These are phyloP conservation scores for Coelastrella sp. DNA, from an alignment of 139 green algal genomes.

Conservation along the genomic window DNA sequence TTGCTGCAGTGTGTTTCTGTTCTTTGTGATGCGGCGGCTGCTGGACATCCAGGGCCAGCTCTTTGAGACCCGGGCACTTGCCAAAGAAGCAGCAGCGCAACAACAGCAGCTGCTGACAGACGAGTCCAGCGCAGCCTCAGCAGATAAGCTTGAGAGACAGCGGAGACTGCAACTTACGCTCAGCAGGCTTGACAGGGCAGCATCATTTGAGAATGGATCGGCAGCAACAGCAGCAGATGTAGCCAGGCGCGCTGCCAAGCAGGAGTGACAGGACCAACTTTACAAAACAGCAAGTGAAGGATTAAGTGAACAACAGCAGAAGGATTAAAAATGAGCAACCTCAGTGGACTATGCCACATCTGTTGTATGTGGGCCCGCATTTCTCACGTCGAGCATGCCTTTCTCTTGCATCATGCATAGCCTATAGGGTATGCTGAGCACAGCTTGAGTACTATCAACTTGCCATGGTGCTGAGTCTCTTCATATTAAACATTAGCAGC, in stretches of 20 bases:
- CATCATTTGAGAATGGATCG: not conserved
- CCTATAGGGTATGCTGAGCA: no score
- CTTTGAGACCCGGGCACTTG: conserved; percentile 16
- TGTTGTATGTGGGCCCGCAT: no score
- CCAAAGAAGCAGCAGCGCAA: conserved; percentile 30
- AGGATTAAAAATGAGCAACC: no score
- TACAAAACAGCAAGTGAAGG: no score
- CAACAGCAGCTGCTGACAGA: conserved; percentile 24
- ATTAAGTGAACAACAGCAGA: no score
- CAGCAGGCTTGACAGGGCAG: not conserved
- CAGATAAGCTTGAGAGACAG: not conserved
- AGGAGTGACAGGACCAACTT: not conserved
- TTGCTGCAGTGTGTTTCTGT: conserved; percentile 35
- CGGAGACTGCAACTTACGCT: not conserved
- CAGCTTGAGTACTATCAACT: no score
- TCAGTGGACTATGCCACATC: no score
- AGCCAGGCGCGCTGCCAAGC: not conserved
- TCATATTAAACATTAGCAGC: no score
- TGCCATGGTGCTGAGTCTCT: no score
- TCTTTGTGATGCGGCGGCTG: conserved; percentile 44
- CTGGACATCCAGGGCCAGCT: conserved; percentile 45
- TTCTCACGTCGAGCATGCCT: no score
- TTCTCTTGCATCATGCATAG: no score
- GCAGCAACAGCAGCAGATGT: conserved; percentile 4
- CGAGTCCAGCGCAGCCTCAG: not conserved